Evolutionary conservation across 2,329 filamentous ascomycete genomes (phyloP).

Genomic region (Harringtonia lauricola): DNA sequence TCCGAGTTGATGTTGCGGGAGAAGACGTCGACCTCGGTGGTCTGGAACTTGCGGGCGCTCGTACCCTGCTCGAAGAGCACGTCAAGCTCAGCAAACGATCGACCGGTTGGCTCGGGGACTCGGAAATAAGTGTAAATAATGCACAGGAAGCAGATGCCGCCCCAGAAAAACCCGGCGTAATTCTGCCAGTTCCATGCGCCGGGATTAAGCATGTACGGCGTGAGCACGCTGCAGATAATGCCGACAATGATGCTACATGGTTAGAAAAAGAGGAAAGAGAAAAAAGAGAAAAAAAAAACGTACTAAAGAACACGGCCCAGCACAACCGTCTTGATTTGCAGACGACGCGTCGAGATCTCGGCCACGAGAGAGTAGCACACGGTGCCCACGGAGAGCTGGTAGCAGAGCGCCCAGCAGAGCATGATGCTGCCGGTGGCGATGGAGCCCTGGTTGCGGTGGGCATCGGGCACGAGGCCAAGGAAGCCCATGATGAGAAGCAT

Average conservation of each 20-base stretch:
- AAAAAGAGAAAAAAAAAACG: background rate
- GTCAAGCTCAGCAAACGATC: slow-evolving; percentile 80
- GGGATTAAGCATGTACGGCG: slow-evolving; percentile 89
- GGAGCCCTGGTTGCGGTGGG: slow-evolving; percentile 48
- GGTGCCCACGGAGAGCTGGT: slow-evolving; percentile 79
- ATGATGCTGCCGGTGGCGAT: slow-evolving; percentile 79
- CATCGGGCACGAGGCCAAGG: slow-evolving; percentile 58
- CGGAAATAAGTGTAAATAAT: slow-evolving; percentile 75
- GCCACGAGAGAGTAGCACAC: slow-evolving; percentile 84
- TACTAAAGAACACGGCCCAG: slow-evolving; percentile 12
- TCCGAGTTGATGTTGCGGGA: slow-evolving; percentile 35
- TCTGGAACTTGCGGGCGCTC: slow-evolving; percentile 61
- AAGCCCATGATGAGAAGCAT: slow-evolving; percentile 83
- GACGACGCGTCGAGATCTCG: slow-evolving; percentile 68
- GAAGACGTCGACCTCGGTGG: slow-evolving; percentile 45
- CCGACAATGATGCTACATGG: slow-evolving; percentile 54
- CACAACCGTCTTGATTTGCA: slow-evolving; percentile 75
- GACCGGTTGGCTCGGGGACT: slow-evolving; percentile 67
- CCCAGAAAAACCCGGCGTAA: slow-evolving; percentile 83
- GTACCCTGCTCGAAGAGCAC: slow-evolving; percentile 68
- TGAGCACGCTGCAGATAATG: slow-evolving; percentile 72
- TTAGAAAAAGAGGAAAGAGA: background rate
- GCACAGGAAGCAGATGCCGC: slow-evolving; percentile 68
- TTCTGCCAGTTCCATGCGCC: slow-evolving; percentile 80
- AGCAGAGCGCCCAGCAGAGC: slow-evolving; percentile 70